phyloP scores from a whole-genome alignment of 352 stramenopile genomes.

The Pythium coloratum region DNA sequence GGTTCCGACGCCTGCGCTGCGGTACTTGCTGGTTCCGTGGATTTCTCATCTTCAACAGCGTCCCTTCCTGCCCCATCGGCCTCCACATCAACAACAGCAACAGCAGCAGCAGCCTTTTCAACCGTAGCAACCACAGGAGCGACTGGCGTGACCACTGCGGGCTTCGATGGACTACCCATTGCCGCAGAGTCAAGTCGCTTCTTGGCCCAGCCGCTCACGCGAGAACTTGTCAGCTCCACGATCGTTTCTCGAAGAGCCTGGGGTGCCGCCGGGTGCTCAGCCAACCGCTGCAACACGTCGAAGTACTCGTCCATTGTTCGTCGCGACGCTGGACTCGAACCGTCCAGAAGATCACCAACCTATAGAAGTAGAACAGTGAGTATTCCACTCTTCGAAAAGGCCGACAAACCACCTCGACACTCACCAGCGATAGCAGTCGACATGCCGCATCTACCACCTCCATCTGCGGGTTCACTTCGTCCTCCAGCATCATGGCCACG shows the following conservation, averaged over 20 bases:
- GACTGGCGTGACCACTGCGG: neutral
- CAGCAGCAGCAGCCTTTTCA: neutral
- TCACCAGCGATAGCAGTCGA: conserved; percentile 55
- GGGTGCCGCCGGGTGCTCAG: conserved; percentile 37
- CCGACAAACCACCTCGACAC: neutral
- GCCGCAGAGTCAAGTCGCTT: conserved; percentile 34
- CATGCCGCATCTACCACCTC: conserved; percentile 75
- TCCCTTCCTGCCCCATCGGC: too few species aligned
- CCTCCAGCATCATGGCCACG: conserved; percentile 82
- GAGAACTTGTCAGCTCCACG: conserved; percentile 43
- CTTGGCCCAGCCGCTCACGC: conserved; percentile 58
- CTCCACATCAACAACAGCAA: too few species aligned
- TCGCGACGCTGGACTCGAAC: conserved; percentile 75
- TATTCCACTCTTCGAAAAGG: neutral
- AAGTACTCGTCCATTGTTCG: conserved; percentile 87
- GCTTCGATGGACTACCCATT: conserved; percentile 8
- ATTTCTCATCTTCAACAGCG: too few species aligned
- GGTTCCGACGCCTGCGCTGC: neutral
- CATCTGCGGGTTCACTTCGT: conserved; percentile 59
- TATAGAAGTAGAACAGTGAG: conserved; percentile 16
- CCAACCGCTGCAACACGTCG: conserved; percentile 57
- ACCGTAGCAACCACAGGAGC: neutral
- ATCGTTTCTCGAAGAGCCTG: conserved; percentile 47
- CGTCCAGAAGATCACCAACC: conserved; percentile 79
- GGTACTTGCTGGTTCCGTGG: neutral